Conservation (phyloP, 371 early-diverging fungal species). For the Mucor mucedo region DNA sequence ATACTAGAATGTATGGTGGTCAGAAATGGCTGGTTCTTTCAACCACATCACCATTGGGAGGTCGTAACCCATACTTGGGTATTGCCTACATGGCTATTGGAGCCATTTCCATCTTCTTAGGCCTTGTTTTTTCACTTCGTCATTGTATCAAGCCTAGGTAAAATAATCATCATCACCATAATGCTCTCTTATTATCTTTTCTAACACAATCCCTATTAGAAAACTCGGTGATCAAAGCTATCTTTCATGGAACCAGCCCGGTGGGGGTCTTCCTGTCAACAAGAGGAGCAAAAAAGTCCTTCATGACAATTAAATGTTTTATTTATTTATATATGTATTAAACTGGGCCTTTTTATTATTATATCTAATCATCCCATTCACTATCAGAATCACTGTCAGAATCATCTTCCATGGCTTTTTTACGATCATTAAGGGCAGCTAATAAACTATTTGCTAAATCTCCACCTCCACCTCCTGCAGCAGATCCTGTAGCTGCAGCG, state of each 20-base stretch:
- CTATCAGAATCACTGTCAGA: conserved; percentile 30
- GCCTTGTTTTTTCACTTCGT: conserved; percentile 82
- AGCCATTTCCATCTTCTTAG: conserved; percentile 81
- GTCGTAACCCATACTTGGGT: conserved; percentile 94
- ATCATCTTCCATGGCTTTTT: conserved; percentile 36
- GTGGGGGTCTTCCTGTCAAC: conserved; percentile 39
- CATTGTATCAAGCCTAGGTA: conserved; percentile 91
- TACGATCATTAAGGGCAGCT: conserved; percentile 36
- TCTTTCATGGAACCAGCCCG: conserved; percentile 92
- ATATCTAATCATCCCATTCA: conserved; percentile 40
- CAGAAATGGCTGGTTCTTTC: conserved; percentile 92
- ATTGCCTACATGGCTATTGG: conserved; percentile 92
- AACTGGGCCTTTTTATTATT: background rate
- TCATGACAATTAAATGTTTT: conserved; percentile 31
- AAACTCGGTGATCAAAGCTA: conserved; percentile 93
- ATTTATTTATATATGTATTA: conserved; percentile 1
- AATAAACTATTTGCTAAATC: conserved; percentile 37
- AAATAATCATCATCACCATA: background rate
- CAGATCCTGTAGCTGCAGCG: conserved; percentile 16
- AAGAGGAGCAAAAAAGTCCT: conserved; percentile 29
- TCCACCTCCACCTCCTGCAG: conserved; percentile 11
- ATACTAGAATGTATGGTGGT: conserved; percentile 82
- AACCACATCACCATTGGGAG: conserved; percentile 91
- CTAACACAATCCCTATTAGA: conserved; percentile 40
- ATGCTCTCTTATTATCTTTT: background rate